These are phyloP conservation scores for Cladosporium oxysporum DNA, from an alignment of 2,329 filamentous ascomycete genomes.

Conservation along the genomic window DNA sequence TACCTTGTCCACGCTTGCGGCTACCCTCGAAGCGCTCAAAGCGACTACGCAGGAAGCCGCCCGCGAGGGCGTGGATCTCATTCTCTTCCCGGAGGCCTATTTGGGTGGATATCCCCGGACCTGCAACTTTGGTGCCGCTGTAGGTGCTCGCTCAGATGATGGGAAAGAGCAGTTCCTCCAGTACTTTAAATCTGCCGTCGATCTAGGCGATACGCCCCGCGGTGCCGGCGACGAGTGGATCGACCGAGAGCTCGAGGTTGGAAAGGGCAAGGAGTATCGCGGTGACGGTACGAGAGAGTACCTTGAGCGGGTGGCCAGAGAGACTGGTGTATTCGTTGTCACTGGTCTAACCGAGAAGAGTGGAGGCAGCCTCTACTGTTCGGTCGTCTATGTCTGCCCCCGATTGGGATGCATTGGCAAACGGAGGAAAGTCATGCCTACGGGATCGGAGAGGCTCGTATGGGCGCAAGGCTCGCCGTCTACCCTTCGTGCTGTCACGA, in stretches of 20 bases:
- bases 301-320: constrained; percentile 71
- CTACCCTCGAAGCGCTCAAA: constrained; percentile 69
- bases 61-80: constrained; percentile 61
- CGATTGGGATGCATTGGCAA: constrained; percentile 73
- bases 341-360: constrained; percentile 77
- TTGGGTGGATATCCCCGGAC: constrained; percentile 89
- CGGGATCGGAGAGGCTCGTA: constrained; percentile 76
- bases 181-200: constrained; percentile 78
- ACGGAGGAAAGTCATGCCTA: constrained; percentile 91
- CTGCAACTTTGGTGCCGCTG: constrained; percentile 70
- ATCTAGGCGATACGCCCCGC: constrained; percentile 74
- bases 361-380: constrained; percentile 82
- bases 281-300: constrained; percentile 79
- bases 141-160: constrained; percentile 67
- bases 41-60: constrained; percentile 65
- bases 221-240: constrained; percentile 76
- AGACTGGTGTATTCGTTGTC: constrained; percentile 80
- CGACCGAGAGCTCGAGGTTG: constrained; percentile 57
- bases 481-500: constrained; percentile 77
- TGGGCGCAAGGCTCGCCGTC: constrained; percentile 85
- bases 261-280: constrained; percentile 50
- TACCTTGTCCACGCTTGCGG: constrained; percentile 48
- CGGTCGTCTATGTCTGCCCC: constrained; percentile 80
- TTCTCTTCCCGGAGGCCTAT: constrained; percentile 90
- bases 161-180: constrained; percentile 80